Percentiles rank a stretch among this genome's conserved stretches.
These are phyloP conservation scores for Teunomyces barrocoloradensis DNA, from an alignment of 805 yeast genomes.

Conservation along the genomic window DNA sequence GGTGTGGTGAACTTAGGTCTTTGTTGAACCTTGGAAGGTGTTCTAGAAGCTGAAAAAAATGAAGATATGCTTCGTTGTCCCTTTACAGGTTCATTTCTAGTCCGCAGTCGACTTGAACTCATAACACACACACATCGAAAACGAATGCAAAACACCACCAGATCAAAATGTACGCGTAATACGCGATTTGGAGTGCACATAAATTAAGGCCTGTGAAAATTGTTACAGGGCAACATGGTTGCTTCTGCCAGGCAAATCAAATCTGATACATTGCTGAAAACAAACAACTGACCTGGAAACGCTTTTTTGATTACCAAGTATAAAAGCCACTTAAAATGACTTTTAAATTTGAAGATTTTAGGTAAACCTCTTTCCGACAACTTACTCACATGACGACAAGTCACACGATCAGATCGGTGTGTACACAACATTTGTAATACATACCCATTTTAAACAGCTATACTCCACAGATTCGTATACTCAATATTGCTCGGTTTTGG, in stretches of 20 bases:
- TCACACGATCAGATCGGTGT: neutral
- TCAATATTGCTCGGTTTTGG: neutral
- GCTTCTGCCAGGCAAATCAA: too few species aligned
- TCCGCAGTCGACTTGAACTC: constrained; percentile 1
- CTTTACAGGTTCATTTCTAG: neutral
- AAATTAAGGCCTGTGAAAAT: too few species aligned
- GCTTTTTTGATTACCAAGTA: too few species aligned
- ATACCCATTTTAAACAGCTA: neutral
- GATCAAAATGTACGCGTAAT: neutral
- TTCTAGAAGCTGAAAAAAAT: constrained; percentile 4
- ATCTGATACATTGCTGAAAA: too few species aligned
- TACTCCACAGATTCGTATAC: constrained; percentile 1
- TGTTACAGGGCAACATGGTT: too few species aligned
- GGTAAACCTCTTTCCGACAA: too few species aligned
- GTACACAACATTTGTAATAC: neutral
- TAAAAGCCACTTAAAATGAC: too few species aligned
- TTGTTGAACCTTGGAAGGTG: neutral
- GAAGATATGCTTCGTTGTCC: neutral
- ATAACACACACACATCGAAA: neutral
- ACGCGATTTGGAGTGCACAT: too few species aligned
- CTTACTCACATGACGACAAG: neutral
- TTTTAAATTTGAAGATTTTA: too few species aligned
- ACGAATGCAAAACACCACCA: neutral
- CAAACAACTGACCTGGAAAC: too few species aligned
- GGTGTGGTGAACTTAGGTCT: constrained; percentile 10